Base-by-base conservation (phyloP, 73 alveolate species). In the Stentor roeselii region DNA sequence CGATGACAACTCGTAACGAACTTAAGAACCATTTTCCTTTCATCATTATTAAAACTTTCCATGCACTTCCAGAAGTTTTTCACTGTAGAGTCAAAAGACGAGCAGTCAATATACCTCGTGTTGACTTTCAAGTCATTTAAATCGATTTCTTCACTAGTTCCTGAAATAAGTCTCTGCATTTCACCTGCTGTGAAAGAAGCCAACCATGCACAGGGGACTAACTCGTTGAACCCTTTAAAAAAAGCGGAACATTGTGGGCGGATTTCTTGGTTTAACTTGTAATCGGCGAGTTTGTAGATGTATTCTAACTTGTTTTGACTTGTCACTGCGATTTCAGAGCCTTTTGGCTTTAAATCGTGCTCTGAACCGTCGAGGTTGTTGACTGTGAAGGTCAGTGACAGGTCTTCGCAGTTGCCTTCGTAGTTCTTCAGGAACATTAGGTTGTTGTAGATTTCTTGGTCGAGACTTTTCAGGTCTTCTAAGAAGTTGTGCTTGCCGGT, bases 1-100 rank as follows among this genome's bases (percentile, higher is more conserved):
- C 98, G 93, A 50, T 96, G 94, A 67, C 98, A 91, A 41, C 97
- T 92, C 1, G 99, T 96, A 3, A 96, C 99, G 80, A 96, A 96
- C 76, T 95, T 95, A 35, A 96, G 91, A 59, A 96, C 86, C 78
- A 88, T 91, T 0, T 92, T 83, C 78, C 90, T 86, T 85, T 95
- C 97, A 78, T 96, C 96, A 82, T 92, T 92, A 60, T 78, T 89
- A 86, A 95, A 84, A 37, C 89, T 88, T 84, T 90, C 97, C 78
- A 96, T 90, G 38, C 91, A 85, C 86, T 94, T 92, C 99, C 99
- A 96, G 75, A 96, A 95, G 90, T 83, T 85, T 87, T 90, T 93
- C 59, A 96, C 88, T 61, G 82, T 82, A 39, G 82, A 67, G 78
- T 92, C 92, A 42, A 87, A 86, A 50, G 89, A 87, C 59, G 90